Percentiles rank a stretch among this genome's conserved stretches.
These are phyloP conservation scores for Leccinum subrobustum DNA, from an alignment of 1,284 basidiomycete species.

Conservation along the genomic window DNA sequence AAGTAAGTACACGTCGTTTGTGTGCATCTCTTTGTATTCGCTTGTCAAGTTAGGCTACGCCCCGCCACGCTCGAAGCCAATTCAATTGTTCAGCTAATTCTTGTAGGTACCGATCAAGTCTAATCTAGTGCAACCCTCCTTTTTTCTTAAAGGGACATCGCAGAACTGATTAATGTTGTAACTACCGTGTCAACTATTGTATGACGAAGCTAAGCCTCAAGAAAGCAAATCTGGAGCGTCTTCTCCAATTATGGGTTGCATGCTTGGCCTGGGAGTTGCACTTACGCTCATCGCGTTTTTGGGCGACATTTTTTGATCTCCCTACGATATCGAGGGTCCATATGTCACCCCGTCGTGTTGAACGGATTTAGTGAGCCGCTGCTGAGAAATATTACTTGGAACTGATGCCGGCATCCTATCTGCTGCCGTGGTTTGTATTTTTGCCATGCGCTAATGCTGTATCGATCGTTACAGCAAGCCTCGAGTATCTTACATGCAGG, in stretches of 20 bases:
- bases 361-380: neutral
- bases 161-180: neutral
- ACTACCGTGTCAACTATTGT: neutral
- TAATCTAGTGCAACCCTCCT: conserved; percentile 1
- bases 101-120: conserved; percentile 2
- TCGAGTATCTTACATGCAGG: neutral
- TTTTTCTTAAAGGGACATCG: neutral
- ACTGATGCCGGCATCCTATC: conserved; percentile 15
- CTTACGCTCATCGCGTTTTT: neutral
- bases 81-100: neutral
- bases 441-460: neutral
- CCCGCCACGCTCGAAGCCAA: neutral
- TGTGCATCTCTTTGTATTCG: neutral
- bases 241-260: neutral
- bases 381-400: neutral
- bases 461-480: neutral
- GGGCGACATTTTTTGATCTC: neutral
- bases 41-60: neutral
- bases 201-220: conserved; percentile 1
- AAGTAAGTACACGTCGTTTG: neutral
- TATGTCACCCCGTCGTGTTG: neutral
- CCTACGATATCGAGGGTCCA: neutral
- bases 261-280: neutral
- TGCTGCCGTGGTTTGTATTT: conserved; percentile 5
- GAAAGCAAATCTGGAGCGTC: neutral